These are phyloP conservation scores for Diospyros lotus DNA, from an alignment of 148 eudicot genomes.

Conservation along the genomic window DNA sequence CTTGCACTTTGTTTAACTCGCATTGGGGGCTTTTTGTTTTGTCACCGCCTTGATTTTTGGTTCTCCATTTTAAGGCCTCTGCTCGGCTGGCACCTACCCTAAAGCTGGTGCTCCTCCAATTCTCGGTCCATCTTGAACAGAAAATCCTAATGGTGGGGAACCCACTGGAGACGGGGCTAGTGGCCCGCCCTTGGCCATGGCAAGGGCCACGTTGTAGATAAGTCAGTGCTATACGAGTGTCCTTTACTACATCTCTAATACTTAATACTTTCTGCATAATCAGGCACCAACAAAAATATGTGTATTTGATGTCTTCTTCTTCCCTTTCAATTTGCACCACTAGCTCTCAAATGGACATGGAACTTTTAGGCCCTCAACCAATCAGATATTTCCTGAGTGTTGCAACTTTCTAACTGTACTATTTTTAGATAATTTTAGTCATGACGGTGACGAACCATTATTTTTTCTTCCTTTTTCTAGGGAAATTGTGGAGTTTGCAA, in stretches of 20 bases:
- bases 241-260: too few species aligned
- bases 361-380: background rate
- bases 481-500: background rate
- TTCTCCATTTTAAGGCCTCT: too few species aligned
- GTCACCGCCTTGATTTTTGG: background rate
- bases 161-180: too few species aligned
- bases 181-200: background rate
- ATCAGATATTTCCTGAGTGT: slow-evolving; percentile 9
- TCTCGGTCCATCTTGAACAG: too few species aligned
- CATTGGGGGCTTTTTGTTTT: background rate
- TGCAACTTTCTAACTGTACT: background rate
- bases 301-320: background rate
- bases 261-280: background rate
- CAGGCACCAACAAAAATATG: background rate
- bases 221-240: background rate
- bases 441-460: background rate
- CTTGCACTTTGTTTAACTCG: background rate
- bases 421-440: background rate
- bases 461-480: too few species aligned
- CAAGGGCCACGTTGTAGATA: too few species aligned
- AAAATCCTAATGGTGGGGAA: too few species aligned
- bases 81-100: background rate
- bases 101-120: too few species aligned
- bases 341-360: background rate
- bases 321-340: slow-evolving; percentile 17